Conservation (phyloP, 177 flowering plant species). For the Vitis hybrid region DNA sequence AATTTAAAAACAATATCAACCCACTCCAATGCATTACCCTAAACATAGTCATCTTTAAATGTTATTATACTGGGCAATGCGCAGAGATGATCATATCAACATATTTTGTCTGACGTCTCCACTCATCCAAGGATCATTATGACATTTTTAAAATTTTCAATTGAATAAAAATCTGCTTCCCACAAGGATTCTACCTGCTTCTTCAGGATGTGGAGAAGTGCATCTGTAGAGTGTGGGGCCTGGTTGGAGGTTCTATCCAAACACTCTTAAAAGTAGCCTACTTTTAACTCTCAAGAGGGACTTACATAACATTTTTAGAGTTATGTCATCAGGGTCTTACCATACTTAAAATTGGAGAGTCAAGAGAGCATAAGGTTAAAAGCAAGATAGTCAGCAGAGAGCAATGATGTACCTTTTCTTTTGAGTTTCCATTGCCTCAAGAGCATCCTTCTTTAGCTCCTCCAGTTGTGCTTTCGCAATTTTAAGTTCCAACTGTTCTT, state of each 20-base stretch:
- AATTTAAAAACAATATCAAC: background rate
- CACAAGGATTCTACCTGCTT: no score
- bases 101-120: no score
- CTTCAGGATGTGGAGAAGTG: no score
- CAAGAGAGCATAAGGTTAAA: background rate
- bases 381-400: background rate
- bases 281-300: background rate
- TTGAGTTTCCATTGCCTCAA: slow-evolving; percentile 95
- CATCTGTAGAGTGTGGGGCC: no score
- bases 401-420: slow-evolving; percentile 59
- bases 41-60: no score
- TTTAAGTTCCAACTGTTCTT: slow-evolving; percentile 70
- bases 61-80: no score
- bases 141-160: no score
- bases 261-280: background rate
- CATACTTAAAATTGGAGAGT: background rate
- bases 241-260: no score
- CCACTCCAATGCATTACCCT: background rate
- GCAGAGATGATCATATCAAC: no score
- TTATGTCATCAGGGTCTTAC: background rate
- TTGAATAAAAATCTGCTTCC: no score
- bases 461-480: slow-evolving; percentile 83
- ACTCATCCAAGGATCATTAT: no score
- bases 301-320: no score
- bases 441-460: slow-evolving; percentile 81